These are phyloP conservation scores for Malus hybrid DNA, from an alignment of 331 rosid genomes.

Conservation along the genomic window DNA sequence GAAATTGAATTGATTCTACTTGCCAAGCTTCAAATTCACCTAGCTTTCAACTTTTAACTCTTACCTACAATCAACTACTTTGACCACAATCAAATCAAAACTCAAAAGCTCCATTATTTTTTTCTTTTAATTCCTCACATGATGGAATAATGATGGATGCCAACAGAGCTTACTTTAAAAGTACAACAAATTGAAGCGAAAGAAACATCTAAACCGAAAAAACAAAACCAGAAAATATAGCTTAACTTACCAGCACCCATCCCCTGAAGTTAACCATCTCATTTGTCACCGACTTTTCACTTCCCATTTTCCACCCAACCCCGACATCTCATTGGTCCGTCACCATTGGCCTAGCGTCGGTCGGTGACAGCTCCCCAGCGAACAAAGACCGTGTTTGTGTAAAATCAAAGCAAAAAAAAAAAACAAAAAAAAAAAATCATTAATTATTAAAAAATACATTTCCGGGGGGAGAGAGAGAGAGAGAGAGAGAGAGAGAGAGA, in stretches of 20 bases:
- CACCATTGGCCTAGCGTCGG: slow-evolving; percentile 3
- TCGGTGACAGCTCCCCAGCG: slow-evolving; percentile 7
- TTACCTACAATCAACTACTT: neutral
- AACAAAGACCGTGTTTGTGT: slow-evolving; percentile 19
- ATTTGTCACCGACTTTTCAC: slow-evolving; percentile 7
- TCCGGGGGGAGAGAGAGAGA: too few relatives aligned
- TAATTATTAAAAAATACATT: neutral
- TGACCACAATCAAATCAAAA: neutral
- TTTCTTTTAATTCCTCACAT: neutral
- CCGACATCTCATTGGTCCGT: slow-evolving; percentile 25
- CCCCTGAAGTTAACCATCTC: neutral
- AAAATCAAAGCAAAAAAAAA: slow-evolving; percentile 29
- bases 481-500: neutral
- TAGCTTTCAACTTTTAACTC: neutral
- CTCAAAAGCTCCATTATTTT: neutral
- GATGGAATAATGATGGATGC: neutral
- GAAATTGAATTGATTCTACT: too few relatives aligned
- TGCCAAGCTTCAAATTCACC: neutral
- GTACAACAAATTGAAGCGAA: slow-evolving; percentile 11
- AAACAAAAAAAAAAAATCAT: too few relatives aligned
- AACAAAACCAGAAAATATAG: neutral
- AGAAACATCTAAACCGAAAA: slow-evolving; percentile 14
- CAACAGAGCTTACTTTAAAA: neutral
- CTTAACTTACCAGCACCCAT: neutral
- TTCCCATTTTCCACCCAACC: neutral